phyloP scores from a whole-genome alignment of 495 filamentous ascomycete genomes.

The Penicillium paradoxum region DNA sequence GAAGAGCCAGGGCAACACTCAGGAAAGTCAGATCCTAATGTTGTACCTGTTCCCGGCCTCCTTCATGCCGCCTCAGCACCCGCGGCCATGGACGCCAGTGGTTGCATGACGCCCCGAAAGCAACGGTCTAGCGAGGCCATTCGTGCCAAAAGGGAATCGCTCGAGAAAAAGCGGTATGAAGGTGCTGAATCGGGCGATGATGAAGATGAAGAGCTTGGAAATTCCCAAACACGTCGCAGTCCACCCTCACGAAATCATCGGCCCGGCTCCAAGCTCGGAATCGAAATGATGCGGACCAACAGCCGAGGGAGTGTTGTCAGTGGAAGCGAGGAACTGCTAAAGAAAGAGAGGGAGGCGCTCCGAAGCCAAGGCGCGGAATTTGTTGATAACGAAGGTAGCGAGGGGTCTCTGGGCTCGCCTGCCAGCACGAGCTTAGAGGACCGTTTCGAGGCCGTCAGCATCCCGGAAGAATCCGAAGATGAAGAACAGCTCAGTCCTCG shows the following conservation, averaged over 20 bases:
- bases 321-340: conserved; percentile 40
- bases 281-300: conserved; percentile 95
- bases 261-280: conserved; percentile 76
- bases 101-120: conserved; percentile 49
- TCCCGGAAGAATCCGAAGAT: conserved; percentile 34
- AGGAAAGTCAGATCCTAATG: conserved; percentile 24
- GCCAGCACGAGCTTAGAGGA: conserved; percentile 30
- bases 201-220: conserved; percentile 84
- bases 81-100: conserved; percentile 49
- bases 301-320: conserved; percentile 78
- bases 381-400: conserved; percentile 19
- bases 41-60: conserved; percentile 46
- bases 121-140: conserved; percentile 75
- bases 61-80: conserved; percentile 66
- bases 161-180: conserved; percentile 71
- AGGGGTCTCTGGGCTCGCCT: conserved; percentile 24
- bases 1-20: conserved; percentile 32
- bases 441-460: conserved; percentile 34
- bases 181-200: conserved; percentile 85
- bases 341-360: conserved; percentile 35
- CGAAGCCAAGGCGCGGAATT: conserved; percentile 23
- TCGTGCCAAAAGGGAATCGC: conserved; percentile 66
- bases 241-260: conserved; percentile 48
- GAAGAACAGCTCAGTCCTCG: conserved; percentile 28
- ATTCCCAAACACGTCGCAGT: conserved; percentile 52